phyloP scores from a whole-genome alignment of 2,329 filamentous ascomycete species.

The Diplodia sapinea region DNA sequence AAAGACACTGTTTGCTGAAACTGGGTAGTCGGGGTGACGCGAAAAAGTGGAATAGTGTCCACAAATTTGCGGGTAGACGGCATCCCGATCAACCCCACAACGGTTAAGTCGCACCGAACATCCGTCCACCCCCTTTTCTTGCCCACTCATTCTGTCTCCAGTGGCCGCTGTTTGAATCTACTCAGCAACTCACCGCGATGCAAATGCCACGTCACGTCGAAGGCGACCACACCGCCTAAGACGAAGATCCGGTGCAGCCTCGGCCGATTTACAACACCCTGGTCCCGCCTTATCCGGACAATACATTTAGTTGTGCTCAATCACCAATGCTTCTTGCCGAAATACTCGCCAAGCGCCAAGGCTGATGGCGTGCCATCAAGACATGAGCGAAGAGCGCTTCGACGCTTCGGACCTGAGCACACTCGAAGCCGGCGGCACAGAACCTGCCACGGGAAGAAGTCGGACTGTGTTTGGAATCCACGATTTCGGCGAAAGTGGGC shows the following conservation, averaged over 20 bases:
- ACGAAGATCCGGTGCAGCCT: conserved; percentile 18
- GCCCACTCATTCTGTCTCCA: neutral
- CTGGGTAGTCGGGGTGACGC: neutral
- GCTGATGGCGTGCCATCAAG: neutral
- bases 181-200: neutral
- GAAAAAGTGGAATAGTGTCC: conserved; percentile 7
- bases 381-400: neutral
- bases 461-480: conserved; percentile 43
- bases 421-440: neutral
- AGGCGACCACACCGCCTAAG: conserved; percentile 3
- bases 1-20: too few species aligned
- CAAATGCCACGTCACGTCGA: neutral
- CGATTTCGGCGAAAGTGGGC: conserved; percentile 69
- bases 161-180: neutral
- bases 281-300: conserved; percentile 3
- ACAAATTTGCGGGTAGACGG: conserved; percentile 8
- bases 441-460: neutral
- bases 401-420: neutral
- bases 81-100: conserved; percentile 10
- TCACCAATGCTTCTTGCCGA: neutral
- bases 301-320: neutral
- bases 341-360: neutral
- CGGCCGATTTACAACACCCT: neutral
- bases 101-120: neutral
- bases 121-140: conserved; percentile 7